These are phyloP conservation scores for Mucor ambiguus DNA, from an alignment of 371 early-diverging fungal genomes.

Conservation along the genomic window DNA sequence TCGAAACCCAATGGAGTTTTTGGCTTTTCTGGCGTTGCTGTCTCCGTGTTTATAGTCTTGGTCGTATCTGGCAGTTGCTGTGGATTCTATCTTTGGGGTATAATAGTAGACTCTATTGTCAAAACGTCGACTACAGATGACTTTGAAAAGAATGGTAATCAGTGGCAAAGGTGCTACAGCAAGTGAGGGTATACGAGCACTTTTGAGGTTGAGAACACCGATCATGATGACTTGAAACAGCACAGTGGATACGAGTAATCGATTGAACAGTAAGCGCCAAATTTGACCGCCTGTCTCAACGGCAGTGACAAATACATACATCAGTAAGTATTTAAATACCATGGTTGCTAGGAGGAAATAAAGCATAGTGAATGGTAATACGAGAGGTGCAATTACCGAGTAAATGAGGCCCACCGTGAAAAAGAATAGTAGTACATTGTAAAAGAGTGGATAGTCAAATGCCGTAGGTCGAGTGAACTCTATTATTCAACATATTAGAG, in stretches of 20 bases:
- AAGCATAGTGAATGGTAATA: constrained; percentile 63
- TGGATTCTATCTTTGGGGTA: constrained; percentile 23
- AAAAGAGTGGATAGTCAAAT: constrained; percentile 73
- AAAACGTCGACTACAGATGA: constrained; percentile 48
- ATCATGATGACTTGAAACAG: constrained; percentile 75
- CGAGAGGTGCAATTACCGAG: constrained; percentile 72
- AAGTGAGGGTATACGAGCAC: constrained; percentile 46
- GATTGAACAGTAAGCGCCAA: constrained; percentile 77
- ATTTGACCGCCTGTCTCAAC: constrained; percentile 78
- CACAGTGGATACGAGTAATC: constrained; percentile 62
- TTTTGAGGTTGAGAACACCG: constrained; percentile 56
- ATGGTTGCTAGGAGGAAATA: constrained; percentile 66
- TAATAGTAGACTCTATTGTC: constrained; percentile 57
- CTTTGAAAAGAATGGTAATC: constrained; percentile 61
- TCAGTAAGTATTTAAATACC: constrained; percentile 70
- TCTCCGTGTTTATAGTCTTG: constrained; percentile 4
- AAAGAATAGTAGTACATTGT: constrained; percentile 72
- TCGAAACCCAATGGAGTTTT: constrained; percentile 41
- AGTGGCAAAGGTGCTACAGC: constrained; percentile 64
- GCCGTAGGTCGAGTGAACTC: constrained; percentile 67
- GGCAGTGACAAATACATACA: constrained; percentile 64
- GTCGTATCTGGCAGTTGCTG: not conserved
- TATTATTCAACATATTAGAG: not conserved
- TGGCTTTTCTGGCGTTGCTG: not conserved
- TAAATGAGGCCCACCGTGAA: constrained; percentile 72